Evolutionary conservation across 148 eudicot species (phyloP), one percentile per base, ranked within the genome.

Genomic region (Rhododendron molle): DNA sequence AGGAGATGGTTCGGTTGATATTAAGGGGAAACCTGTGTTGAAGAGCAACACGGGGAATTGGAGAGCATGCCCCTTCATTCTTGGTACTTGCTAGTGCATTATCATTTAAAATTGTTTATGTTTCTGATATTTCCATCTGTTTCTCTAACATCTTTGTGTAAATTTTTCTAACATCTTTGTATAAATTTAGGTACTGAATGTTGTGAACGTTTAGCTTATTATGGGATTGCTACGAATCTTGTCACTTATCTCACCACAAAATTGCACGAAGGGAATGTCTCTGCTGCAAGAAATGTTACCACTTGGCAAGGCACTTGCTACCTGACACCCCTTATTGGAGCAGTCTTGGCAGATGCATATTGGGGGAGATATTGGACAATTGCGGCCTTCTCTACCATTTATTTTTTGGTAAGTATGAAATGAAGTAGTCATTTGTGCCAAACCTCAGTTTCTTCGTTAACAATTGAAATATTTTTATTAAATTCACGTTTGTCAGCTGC

Each of bases 281-380:
- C 92, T 84, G 97, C 97, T 83, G 97, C 96, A 84, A 95, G 89
- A 84, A 89, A 86, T 91, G 97, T 94, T 74, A 87, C 93, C 49
- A 92, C 92, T 46, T 95, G 98, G 98, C 87, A 88, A 81, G 97
- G 98, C 46, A 95, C 98, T 81, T 92, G 95, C 89, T 94, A 90
- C 87, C 90, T 95, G n/a, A 87, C 95, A 80, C 94, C 97, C 83
- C 93, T 95, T 85, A 81, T 93, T 47, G 98, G 96, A 83, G 95
- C 93, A 49, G 88, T 91, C 82, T 84, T 95, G 69, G 96, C 98
- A 16, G 98, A 95, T 93, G 89, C 96, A 73, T 91, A 88, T 43
- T 93, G 93, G 98, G 98, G 98, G 84, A 92, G 96, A 93, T 95
- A 93, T 88, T 92, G 96, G 95, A 95, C 98, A 30, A 95, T 95